Evolutionary conservation across 2,329 filamentous ascomycete genomes (phyloP).

Genomic region (Fusarium sambucinum): DNA sequence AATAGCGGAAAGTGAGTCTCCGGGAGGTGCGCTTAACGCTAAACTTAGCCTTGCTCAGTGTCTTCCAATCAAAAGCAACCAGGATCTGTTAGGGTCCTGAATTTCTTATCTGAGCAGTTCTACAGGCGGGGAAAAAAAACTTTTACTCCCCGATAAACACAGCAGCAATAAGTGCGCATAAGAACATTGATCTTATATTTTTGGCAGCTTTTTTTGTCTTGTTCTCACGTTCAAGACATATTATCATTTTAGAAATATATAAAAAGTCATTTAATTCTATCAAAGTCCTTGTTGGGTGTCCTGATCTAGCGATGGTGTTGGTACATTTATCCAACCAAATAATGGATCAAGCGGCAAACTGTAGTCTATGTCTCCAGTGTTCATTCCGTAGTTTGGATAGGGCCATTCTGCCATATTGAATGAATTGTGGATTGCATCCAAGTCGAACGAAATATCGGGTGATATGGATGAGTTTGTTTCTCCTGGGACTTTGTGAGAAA

Average conservation of each 20-base stretch:
- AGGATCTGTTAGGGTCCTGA: too few relatives aligned
- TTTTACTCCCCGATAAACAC: neutral
- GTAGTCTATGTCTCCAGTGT: neutral
- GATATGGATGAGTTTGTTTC: neutral
- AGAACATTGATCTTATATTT: too few relatives aligned
- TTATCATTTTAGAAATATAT: neutral
- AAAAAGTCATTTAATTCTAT: neutral
- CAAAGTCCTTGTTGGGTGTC: fast-evolving
- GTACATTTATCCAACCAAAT: conserved; percentile 22
- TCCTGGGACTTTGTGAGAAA: neutral
- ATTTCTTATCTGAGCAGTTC: neutral
- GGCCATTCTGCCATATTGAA: neutral
- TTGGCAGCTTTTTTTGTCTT: too few relatives aligned
- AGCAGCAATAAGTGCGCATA: too few relatives aligned
- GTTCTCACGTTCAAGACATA: too few relatives aligned
- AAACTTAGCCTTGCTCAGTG: too few relatives aligned
- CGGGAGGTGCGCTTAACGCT: too few relatives aligned
- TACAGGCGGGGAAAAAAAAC: too few relatives aligned
- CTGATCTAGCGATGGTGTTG: neutral
- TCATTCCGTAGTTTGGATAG: neutral
- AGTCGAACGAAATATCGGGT: neutral
- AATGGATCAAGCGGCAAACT: conserved; percentile 4
- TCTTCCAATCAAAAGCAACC: too few relatives aligned
- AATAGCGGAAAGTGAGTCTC: neutral
- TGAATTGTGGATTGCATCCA: neutral